These are phyloP conservation scores for Coix lacrymajobi DNA, from an alignment of 176 grass and related monocot species.

Conservation along the genomic window DNA sequence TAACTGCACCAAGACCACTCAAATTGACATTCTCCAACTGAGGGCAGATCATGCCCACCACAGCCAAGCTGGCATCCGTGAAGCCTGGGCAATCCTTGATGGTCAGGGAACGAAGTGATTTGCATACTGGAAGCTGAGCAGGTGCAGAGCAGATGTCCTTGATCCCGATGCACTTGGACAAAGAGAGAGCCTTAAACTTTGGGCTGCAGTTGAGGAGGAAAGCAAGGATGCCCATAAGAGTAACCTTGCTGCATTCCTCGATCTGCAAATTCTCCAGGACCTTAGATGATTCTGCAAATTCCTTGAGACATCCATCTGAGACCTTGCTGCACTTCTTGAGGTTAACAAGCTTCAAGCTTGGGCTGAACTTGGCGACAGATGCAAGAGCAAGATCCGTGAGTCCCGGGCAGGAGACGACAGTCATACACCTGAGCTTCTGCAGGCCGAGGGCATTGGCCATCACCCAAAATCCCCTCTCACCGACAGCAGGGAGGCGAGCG, in stretches of 20 bases:
- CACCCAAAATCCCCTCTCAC: conserved; percentile 94
- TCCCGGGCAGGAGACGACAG: conserved; percentile 62
- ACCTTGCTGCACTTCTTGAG: conserved; percentile 66
- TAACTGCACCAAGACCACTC: conserved; percentile 60
- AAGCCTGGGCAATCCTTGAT: conserved; percentile 77
- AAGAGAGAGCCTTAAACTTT: conserved; percentile 62
- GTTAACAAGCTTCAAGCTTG: conserved; percentile 60
- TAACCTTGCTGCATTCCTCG: conserved; percentile 75
- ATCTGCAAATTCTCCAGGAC: conserved; percentile 59
- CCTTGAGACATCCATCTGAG: conserved; percentile 67
- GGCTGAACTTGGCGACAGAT: conserved; percentile 71
- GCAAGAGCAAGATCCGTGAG: conserved; percentile 67
- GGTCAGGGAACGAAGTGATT: conserved; percentile 62
- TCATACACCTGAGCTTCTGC: conserved; percentile 68
- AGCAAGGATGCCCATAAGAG: conserved; percentile 65
- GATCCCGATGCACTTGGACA: conserved; percentile 82
- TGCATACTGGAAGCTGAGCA: conserved; percentile 58
- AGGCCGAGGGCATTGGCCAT: conserved; percentile 90
- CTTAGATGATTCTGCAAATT: conserved; percentile 52
- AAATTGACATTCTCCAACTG: conserved; percentile 75
- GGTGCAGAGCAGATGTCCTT: conserved; percentile 67
- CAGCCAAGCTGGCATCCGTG: conserved; percentile 69
- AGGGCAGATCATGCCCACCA: conserved; percentile 83
- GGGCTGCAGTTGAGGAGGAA: conserved; percentile 67
- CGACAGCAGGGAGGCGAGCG: conserved; percentile 47